Percentiles rank a stretch among this genome's conserved stretches.
These are phyloP conservation scores for Gaeumannomyces tritici DNA, from an alignment of 2,329 filamentous ascomycete species.

Conservation along the genomic window DNA sequence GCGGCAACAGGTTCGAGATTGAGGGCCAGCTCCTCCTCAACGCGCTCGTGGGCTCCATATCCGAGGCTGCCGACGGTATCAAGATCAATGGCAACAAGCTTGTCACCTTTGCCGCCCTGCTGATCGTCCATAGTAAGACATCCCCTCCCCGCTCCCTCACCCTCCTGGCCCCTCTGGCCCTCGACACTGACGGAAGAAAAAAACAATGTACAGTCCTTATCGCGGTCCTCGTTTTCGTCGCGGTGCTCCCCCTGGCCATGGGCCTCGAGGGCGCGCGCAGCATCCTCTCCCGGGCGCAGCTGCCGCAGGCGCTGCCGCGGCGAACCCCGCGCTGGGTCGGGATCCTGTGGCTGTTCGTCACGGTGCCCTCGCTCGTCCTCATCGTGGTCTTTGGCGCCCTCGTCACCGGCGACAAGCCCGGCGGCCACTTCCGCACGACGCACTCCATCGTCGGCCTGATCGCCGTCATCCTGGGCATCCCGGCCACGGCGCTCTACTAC, in stretches of 20 bases:
- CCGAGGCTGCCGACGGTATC: slow-evolving; percentile 5
- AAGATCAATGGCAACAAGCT: slow-evolving; percentile 12
- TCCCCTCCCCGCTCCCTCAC: not conserved
- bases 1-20: slow-evolving; percentile 17
- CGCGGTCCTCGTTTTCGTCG: slow-evolving; percentile 3
- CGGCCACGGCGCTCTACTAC: slow-evolving; percentile 14
- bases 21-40: slow-evolving; percentile 14
- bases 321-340: slow-evolving; percentile 14
- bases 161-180: not conserved
- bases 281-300: slow-evolving; percentile 13
- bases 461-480: not conserved
- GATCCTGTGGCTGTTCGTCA: slow-evolving; percentile 16
- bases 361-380: slow-evolving; percentile 15
- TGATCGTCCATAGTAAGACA: slow-evolving; percentile 15
- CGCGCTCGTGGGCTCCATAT: slow-evolving; percentile 10
- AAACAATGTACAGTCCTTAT: slow-evolving; percentile 12
- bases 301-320: slow-evolving; percentile 11
- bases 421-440: slow-evolving; percentile 17
- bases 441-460: slow-evolving; percentile 18
- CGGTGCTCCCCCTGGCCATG: not conserved
- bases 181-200: not conserved
- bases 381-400: slow-evolving; percentile 18
- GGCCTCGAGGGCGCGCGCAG: slow-evolving; percentile 10
- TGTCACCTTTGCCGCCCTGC: slow-evolving; percentile 11
- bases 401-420: slow-evolving; percentile 8